phyloP scores from a whole-genome alignment of 176 grass and related monocot species.

The Leersia perrieri region DNA sequence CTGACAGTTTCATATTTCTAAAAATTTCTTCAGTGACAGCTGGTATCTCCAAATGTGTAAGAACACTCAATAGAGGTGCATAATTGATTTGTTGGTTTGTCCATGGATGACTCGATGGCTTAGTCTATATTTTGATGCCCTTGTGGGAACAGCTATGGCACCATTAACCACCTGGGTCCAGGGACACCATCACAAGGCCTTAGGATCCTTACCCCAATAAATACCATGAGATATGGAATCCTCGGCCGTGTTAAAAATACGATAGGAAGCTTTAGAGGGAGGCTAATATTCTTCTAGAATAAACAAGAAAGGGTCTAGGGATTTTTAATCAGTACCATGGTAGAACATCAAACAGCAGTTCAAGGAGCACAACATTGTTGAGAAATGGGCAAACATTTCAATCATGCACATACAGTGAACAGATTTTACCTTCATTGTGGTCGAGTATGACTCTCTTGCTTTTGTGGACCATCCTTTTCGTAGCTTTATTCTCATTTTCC shows the following conservation, averaged over 20 bases:
- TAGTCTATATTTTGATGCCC: neutral
- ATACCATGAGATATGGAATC: neutral
- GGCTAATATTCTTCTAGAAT: neutral
- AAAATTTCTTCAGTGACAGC: neutral
- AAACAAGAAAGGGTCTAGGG: neutral
- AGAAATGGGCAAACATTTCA: neutral
- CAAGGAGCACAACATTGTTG: neutral
- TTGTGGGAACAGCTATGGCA: neutral
- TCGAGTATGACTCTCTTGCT: constrained; percentile 83
- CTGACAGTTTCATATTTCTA: neutral
- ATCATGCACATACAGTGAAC: neutral
- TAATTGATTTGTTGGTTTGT: neutral
- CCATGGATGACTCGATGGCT: neutral
- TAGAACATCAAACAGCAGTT: neutral
- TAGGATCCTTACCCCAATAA: neutral
- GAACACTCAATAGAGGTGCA: neutral
- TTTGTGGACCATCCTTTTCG: constrained; percentile 88
- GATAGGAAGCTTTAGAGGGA: neutral
- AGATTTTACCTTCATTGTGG: constrained; percentile 76
- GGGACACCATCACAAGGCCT: neutral
- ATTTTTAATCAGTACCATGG: neutral
- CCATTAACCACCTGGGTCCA: neutral
- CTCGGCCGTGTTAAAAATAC: neutral
- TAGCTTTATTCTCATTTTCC: constrained; percentile 77
- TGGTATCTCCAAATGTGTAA: neutral